phyloP scores from a whole-genome alignment of 768 basidiomycete genomes.

The Russula lepida region DNA sequence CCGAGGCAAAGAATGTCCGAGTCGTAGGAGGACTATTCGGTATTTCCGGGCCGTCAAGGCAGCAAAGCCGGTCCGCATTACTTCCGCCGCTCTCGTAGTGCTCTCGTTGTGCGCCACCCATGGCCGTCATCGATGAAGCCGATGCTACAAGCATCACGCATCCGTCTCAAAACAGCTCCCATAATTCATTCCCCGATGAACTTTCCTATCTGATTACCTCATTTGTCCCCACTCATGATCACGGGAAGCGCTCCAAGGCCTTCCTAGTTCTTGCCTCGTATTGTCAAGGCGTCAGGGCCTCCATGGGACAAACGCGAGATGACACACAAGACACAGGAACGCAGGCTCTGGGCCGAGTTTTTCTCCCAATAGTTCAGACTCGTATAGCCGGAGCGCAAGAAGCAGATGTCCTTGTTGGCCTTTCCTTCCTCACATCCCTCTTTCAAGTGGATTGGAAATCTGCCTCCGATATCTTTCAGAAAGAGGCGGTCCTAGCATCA shows the following conservation, averaged over 20 bases:
- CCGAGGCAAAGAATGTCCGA: background rate
- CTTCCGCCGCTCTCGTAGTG: too few relatives aligned
- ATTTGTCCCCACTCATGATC: conserved; percentile 14
- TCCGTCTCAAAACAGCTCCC: background rate
- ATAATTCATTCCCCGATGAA: conserved; percentile 18
- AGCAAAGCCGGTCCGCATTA: background rate
- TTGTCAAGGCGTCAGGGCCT: conserved; percentile 49
- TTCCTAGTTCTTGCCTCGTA: conserved; percentile 61
- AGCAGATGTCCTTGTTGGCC: conserved; percentile 40
- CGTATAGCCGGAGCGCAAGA: conserved; percentile 52
- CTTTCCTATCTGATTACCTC: conserved; percentile 18
- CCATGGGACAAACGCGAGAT: conserved; percentile 30
- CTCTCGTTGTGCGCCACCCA: background rate
- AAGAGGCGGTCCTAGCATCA: conserved; percentile 54
- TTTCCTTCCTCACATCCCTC: conserved; percentile 66
- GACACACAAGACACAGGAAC: conserved; percentile 39
- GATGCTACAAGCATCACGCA: background rate
- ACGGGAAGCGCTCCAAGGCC: conserved; percentile 48
- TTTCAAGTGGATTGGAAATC: conserved; percentile 75
- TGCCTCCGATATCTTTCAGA: conserved; percentile 55
- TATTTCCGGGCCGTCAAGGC: background rate
- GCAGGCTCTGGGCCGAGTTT: conserved; percentile 39
- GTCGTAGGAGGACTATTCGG: background rate
- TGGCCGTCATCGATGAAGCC: conserved; percentile 12
- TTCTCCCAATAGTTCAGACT: conserved; percentile 42